A percentile compares a stretch with the other conserved stretches of the same genome.
These are phyloP conservation scores for Amanita inopinata DNA, from an alignment of 768 basidiomycete species.

Conservation along the genomic window DNA sequence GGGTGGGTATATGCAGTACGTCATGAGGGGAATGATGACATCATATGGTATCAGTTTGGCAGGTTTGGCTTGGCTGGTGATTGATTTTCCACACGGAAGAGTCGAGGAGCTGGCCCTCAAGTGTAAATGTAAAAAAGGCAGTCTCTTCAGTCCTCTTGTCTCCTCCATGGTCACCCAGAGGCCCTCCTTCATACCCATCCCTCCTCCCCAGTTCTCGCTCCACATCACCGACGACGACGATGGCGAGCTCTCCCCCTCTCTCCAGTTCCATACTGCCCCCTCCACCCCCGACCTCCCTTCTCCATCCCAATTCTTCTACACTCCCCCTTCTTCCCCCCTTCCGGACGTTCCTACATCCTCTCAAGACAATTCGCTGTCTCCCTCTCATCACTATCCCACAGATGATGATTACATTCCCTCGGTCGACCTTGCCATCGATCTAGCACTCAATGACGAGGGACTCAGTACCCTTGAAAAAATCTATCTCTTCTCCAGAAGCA, in stretches of 20 bases:
- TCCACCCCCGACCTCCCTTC: slow-evolving; percentile 27
- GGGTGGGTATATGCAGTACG: too few species aligned
- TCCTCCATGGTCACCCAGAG: slow-evolving; percentile 9
- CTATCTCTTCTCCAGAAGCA: slow-evolving; percentile 80
- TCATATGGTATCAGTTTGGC: slow-evolving; percentile 19
- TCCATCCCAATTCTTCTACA: slow-evolving; percentile 23
- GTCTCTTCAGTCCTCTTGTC: neutral
- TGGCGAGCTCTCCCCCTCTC: slow-evolving; percentile 19
- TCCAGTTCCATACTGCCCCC: slow-evolving; percentile 38
- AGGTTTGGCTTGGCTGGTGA: neutral
- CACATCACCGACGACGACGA: slow-evolving; percentile 4
- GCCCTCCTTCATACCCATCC: slow-evolving; percentile 6
- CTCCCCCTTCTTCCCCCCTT: slow-evolving; percentile 30
- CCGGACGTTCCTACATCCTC: slow-evolving; percentile 19
- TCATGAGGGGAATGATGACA: slow-evolving; percentile 24
- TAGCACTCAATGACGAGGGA: slow-evolving; percentile 63
- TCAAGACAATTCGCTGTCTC: slow-evolving; percentile 10
- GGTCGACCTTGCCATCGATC: slow-evolving; percentile 28
- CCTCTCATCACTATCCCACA: slow-evolving; percentile 12
- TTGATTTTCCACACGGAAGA: slow-evolving; percentile 1
- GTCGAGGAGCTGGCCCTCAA: neutral
- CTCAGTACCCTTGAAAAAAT: slow-evolving; percentile 84
- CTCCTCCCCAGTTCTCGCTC: slow-evolving; percentile 5
- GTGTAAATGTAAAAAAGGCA: neutral
- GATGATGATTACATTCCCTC: slow-evolving; percentile 28